phyloP scores from a whole-genome alignment of 106 monocot species.

The Ottelia alismoides region DNA sequence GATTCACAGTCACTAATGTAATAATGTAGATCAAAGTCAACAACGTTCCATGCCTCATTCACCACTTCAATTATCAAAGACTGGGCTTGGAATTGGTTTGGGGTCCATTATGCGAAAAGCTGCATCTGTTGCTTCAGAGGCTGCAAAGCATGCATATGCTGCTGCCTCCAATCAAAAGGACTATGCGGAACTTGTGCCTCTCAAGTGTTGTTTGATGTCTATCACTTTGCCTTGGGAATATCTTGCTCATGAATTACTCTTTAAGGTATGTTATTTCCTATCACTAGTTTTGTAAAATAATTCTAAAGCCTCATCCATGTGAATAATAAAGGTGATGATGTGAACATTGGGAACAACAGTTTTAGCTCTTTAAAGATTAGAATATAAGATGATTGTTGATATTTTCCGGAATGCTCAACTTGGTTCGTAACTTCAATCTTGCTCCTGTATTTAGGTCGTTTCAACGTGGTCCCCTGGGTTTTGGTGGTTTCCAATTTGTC shows the following conservation, averaged over 20 bases:
- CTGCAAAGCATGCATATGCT: conserved; percentile 78
- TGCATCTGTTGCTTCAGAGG: conserved; percentile 63
- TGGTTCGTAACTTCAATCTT: too few relatives aligned
- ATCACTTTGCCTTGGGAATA: conserved; percentile 87
- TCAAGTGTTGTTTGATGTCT: conserved; percentile 94
- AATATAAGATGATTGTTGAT: too few relatives aligned
- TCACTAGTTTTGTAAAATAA: too few relatives aligned
- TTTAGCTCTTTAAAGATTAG: too few relatives aligned
- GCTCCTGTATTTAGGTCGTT: too few relatives aligned
- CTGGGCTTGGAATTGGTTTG: conserved; percentile 31
- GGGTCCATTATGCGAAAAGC: conserved; percentile 64
- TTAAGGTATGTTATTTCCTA: conserved; percentile 49
- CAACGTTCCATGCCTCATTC: conserved; percentile 35
- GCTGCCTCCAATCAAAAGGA: conserved; percentile 33
- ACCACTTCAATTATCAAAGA: conserved; percentile 39
- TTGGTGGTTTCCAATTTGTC: too few relatives aligned
- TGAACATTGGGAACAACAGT: too few relatives aligned
- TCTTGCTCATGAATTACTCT: conserved; percentile 85
- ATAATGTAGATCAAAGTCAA: conserved; percentile 67
- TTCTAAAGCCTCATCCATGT: too few relatives aligned
- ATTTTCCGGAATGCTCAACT: too few relatives aligned
- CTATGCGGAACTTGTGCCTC: conserved; percentile 42
- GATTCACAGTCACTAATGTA: not conserved
- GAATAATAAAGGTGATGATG: too few relatives aligned
- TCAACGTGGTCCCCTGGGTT: too few relatives aligned